Evolutionary conservation across 192 early-diverging fungal species (phyloP), one percentile per base, ranked within the genome.

Genomic region (Kickxella alabastrina): DNA sequence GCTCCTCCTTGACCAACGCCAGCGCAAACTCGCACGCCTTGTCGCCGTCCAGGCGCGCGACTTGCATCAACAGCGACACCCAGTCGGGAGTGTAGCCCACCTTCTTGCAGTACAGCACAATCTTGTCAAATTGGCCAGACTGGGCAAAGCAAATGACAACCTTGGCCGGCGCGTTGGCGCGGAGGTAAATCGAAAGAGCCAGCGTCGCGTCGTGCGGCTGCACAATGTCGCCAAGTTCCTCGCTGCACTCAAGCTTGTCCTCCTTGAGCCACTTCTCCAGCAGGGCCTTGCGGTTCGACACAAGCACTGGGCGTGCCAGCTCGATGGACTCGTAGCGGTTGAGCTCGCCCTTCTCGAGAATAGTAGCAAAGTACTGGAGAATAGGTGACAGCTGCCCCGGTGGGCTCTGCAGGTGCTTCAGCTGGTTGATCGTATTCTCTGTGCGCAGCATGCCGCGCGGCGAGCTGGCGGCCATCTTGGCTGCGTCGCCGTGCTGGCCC

Each of bases 211-310:
- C 96, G 48, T 90, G 82, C 46, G 84, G 91, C 68, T 91, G 93
- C 36, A 97, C 92, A 65, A 94, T 86, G 61, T 99, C 96, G 53
- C 96, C 96, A 23, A 99, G 80, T 61, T 99, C 96, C 66, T 99
- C 96, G 69, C 90, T 95, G 79, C 94, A 96, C 52, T 94, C 89
- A 9, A 99, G 80, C 65, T 99, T 99, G 72, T 99, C 96, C 67
- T 97, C 94, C 72, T 96, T 96, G 49, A 99, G 79, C 94, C 94
- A 99, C 66, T 94, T 97, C 58, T 99, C 94, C 18, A 99, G 74
- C 51, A 99, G 58, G 44, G 93, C 84, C 65, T 95, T 99, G 47
- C 91, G 84, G 41, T 85, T 87, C 61, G 95, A 93, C 15, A 81
- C 79, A 24, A 97, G 75, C 29, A 97, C 93, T 4, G 93, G 94